These are phyloP conservation scores for Ceratocystiopsis sp. DNA, from an alignment of 2,329 filamentous ascomycete species.

Conservation along the genomic window DNA sequence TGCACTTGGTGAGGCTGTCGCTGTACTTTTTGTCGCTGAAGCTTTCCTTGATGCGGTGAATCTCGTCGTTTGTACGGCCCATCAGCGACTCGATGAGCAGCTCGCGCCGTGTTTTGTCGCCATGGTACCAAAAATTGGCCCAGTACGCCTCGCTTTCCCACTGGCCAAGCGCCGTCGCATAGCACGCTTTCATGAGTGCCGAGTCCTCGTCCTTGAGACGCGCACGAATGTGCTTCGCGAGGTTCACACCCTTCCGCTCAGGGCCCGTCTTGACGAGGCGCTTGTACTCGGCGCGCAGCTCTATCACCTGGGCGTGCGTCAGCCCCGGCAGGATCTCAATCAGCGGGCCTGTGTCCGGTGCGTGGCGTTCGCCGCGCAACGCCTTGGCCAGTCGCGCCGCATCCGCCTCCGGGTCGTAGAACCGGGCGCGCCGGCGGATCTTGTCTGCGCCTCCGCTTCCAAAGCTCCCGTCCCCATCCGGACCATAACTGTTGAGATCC, in stretches of 20 bases:
- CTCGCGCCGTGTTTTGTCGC: constrained; percentile 67
- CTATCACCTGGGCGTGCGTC: constrained; percentile 73
- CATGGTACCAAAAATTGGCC: constrained; percentile 96
- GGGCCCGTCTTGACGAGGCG: constrained; percentile 63
- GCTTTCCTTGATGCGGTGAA: constrained; percentile 66
- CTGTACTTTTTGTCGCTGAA: constrained; percentile 88
- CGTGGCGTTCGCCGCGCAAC: constrained; percentile 44
- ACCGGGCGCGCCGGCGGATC: constrained; percentile 46
- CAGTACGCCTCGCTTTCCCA: constrained; percentile 95
- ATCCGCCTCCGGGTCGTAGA: constrained; percentile 72
- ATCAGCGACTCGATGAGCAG: constrained; percentile 86
- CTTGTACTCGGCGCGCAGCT: constrained; percentile 82
- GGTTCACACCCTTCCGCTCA: constrained; percentile 61
- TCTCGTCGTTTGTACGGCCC: constrained; percentile 77
- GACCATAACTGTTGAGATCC: constrained; percentile 29
- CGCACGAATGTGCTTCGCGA: constrained; percentile 69
- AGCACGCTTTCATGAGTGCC: constrained; percentile 77
- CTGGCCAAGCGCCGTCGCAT: constrained; percentile 70
- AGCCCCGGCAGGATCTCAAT: constrained; percentile 73
- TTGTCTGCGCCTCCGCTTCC: constrained; percentile 21
- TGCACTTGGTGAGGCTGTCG: constrained; percentile 66
- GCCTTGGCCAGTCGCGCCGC: constrained; percentile 61
- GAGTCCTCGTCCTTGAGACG: constrained; percentile 56
- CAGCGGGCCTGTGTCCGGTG: constrained; percentile 52
- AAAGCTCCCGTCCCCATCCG: no score